These are phyloP conservation scores for Amanita jacksonii DNA, from an alignment of 768 basidiomycete species.

Conservation along the genomic window DNA sequence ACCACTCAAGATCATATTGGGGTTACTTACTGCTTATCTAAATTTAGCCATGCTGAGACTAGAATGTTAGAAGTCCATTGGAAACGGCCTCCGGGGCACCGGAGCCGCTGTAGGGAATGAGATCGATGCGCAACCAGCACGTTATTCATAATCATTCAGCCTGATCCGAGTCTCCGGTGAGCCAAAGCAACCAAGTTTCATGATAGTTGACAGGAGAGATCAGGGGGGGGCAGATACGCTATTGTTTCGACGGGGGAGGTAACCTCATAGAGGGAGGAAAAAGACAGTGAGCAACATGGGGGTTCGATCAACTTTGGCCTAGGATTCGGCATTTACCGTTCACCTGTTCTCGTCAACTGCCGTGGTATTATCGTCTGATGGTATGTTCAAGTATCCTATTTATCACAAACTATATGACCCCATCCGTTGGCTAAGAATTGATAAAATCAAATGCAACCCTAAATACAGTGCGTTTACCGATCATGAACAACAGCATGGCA, in stretches of 20 bases:
- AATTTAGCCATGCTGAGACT: too few species aligned
- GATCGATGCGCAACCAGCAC: slow-evolving; percentile 2
- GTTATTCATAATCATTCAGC: not conserved
- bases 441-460: slow-evolving; percentile 44
- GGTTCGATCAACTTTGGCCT: too few species aligned
- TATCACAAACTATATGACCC: not conserved
- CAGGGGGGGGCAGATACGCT: not conserved
- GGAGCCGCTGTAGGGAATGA: not conserved
- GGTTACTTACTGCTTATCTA: not conserved
- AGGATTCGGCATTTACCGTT: too few species aligned
- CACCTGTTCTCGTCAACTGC: too few species aligned
- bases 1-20: slow-evolving; percentile 4
- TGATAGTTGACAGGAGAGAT: slow-evolving; percentile 9
- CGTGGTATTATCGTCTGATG: too few species aligned
- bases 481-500: slow-evolving; percentile 9
- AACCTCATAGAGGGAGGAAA: too few species aligned
- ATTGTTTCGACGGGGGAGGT: too few species aligned
- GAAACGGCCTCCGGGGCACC: not conserved
- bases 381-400: not conserved
- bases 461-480: slow-evolving; percentile 8
- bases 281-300: too few species aligned
- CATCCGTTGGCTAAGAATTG: slow-evolving; percentile 22
- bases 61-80: too few species aligned
- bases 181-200: slow-evolving; percentile 2
- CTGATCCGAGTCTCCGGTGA: slow-evolving; percentile 4